Conservation (phyloP, 2,329 filamentous ascomycete species). For the Trichoderma sp. region DNA sequence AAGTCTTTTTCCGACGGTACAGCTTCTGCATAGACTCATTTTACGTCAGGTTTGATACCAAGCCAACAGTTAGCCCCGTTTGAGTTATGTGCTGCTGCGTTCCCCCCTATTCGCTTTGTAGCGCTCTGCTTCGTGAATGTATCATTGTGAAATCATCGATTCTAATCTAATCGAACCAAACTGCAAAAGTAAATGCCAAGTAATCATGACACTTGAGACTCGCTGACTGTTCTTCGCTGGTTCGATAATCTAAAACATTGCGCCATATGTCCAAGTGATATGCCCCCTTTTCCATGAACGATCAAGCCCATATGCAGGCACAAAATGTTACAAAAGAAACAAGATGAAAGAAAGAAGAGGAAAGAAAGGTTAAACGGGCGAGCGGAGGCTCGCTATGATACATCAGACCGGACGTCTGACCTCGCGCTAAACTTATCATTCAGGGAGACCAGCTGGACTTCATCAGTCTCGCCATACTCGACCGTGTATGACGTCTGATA, state of each 20-base stretch:
- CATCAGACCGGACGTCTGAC: constrained; percentile 17
- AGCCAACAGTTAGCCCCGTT: not conserved
- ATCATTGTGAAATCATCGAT: not conserved
- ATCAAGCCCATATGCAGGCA: no score
- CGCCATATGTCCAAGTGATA: no score
- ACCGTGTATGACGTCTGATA: constrained; percentile 43
- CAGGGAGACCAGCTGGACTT: constrained; percentile 26
- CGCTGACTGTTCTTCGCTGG: not conserved
- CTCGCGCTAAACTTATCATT: constrained; percentile 24
- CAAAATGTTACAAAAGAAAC: not conserved
- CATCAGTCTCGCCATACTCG: constrained; percentile 34
- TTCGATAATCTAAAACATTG: not conserved
- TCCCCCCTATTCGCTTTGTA: not conserved
- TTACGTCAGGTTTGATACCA: no score
- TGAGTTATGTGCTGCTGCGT: not conserved
- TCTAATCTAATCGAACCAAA: not conserved
- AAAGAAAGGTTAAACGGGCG: not conserved
- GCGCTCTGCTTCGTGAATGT: not conserved
- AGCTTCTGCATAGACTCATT: not conserved
- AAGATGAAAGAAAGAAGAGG: not conserved
- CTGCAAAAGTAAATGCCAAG: not conserved
- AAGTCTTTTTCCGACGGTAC: no score
- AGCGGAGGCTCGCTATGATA: constrained; percentile 1
- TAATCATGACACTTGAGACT: not conserved
- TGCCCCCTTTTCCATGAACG: no score